phyloP scores from a whole-genome alignment of 2,329 filamentous ascomycete species.

The Colletotrichum sp. region DNA sequence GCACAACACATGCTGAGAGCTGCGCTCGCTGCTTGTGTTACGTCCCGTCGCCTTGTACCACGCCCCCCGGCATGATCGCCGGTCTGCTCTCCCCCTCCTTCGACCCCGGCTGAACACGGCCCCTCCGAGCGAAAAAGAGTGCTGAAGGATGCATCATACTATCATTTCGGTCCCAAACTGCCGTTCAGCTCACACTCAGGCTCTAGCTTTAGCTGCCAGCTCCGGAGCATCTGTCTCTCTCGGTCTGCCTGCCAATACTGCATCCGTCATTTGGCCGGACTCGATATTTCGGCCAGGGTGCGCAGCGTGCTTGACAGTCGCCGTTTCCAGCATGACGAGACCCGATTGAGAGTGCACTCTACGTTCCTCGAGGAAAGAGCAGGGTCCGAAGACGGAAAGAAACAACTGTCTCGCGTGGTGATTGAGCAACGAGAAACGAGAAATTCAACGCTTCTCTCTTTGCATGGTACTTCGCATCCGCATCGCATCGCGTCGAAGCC shows the following conservation, averaged over 20 bases:
- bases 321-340: constrained; percentile 6
- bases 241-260: neutral
- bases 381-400: neutral
- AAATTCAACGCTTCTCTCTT: neutral
- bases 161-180: neutral
- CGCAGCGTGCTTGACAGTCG: neutral
- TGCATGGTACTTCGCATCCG: constrained; percentile 12
- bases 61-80: neutral
- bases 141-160: neutral
- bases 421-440: neutral
- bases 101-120: constrained; percentile 12
- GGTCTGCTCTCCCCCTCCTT: neutral
- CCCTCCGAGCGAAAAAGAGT: neutral
- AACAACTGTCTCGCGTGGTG: neutral
- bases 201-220: neutral
- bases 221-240: neutral
- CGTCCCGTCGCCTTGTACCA: neutral
- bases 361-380: neutral
- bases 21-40: neutral
- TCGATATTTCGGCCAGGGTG: neutral
- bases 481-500: neutral
- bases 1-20: neutral
- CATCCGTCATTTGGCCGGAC: constrained; percentile 5
- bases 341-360: neutral
- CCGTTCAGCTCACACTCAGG: neutral